Evolutionary conservation across 768 basidiomycete species (phyloP), one percentile per base, ranked within the genome.

Genomic region (Leucosporidium creatinivorum): DNA sequence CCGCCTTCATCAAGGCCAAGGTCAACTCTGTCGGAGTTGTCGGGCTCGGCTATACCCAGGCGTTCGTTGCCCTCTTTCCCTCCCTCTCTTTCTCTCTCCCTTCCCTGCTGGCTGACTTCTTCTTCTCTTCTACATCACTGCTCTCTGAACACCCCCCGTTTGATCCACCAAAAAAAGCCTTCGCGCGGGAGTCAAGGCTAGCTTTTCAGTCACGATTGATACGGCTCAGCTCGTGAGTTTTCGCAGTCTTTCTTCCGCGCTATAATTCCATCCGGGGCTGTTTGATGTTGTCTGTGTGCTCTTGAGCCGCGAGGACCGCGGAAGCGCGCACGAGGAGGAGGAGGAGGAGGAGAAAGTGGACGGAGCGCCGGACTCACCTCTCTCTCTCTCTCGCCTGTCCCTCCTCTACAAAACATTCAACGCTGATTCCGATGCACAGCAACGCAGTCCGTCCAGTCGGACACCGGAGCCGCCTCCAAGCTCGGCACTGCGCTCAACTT

Each of bases 1-100:
- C 91, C 72, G 88, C 93, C 13, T 97, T 90, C 77, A 84, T 97
- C 81, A 98, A 99, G 85, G 90, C 93, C 74, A 97, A 97, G 85
- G 93, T 98, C 83, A 97, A 97, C 86, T 7, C 21, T 28, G 58
- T 30, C 48, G 47, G 56, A 33, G 23, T 47, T 21, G 39, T 66
- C 28, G 23, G 10, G 44, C 61, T 6, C 58, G 61, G 56, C 73
- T 93, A 92, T 82, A 94, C 92, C 61, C 94, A 99, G 82, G 81
- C 85, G 39, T 44, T 9, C 10, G 39, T n/a, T n/a, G n/a, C n/a
- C n/a, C 10, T 10, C 33, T 10, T 10, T 33, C 33, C 4, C 33
- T 33, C 10, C 33, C 4, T 33, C 33, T 33, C 33, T 33, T 33
- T 10, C 4, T 10, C 33, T 33, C 33, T 5, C 33, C 33, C 33